phyloP scores from a whole-genome alignment of 164 flowering plant genomes.

The Cinnamomum chago region DNA sequence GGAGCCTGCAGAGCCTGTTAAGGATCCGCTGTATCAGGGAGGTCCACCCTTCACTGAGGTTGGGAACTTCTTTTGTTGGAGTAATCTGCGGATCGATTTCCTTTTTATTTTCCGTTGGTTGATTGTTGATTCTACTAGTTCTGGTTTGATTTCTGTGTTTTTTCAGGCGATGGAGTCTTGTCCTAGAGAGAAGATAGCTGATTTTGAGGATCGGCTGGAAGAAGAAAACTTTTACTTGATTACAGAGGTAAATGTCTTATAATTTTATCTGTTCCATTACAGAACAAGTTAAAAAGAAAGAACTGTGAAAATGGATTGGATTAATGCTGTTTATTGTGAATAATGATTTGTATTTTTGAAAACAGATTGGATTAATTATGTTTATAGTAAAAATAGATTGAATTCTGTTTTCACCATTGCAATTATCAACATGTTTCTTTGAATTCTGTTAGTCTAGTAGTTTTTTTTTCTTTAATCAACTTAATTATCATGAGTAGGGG shows the following conservation, averaged over 20 bases:
- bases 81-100: not conserved
- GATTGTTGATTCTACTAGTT: not conserved
- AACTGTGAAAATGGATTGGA: not conserved
- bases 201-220: conserved; percentile 45
- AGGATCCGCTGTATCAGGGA: conserved; percentile 60
- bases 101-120: not conserved
- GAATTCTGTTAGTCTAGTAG: not conserved
- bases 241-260: conserved; percentile 63
- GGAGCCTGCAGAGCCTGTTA: conserved; percentile 53
- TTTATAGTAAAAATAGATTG: not conserved
- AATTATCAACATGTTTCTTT: not conserved
- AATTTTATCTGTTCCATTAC: not conserved
- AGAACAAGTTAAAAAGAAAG: too few species aligned
- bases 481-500: not conserved
- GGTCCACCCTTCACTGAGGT: conserved; percentile 53
- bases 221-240: conserved; percentile 83
- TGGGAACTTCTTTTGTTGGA: not conserved
- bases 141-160: conserved; percentile 2
- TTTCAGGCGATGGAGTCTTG: conserved; percentile 80
- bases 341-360: not conserved
- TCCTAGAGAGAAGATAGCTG: conserved; percentile 49
- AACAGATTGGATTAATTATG: not conserved
- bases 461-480: not conserved
- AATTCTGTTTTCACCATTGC: not conserved
- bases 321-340: not conserved